phyloP scores from a whole-genome alignment of 306 rosid genomes.

The Styphnolobium japonicum region DNA sequence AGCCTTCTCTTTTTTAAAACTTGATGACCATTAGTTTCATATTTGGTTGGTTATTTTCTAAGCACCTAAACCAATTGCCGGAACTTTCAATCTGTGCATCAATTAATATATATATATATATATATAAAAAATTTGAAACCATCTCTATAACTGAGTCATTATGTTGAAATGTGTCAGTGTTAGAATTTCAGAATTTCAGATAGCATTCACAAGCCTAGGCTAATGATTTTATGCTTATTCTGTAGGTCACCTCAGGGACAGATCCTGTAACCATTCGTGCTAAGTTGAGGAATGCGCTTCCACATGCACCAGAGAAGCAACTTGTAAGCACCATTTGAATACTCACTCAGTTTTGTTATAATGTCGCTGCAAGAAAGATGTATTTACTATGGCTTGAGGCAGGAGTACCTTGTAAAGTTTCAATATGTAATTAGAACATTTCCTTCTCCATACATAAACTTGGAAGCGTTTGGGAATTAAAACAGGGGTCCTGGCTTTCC shows the following conservation, averaged over 20 bases:
- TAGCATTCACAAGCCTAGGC: neutral
- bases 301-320: slow-evolving; percentile 88
- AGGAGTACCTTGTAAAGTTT: slow-evolving; percentile 2
- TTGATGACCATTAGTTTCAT: neutral
- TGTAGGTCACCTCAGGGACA: slow-evolving; percentile 80
- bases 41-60: neutral
- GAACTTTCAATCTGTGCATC: slow-evolving; percentile 5
- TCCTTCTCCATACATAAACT: neutral
- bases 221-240: slow-evolving; percentile 11
- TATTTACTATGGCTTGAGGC: neutral
- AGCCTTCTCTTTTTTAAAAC: neutral
- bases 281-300: slow-evolving; percentile 71
- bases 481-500: neutral
- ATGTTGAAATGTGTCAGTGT: neutral
- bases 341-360: neutral
- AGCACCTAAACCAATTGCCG: neutral
- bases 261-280: slow-evolving; percentile 84
- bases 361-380: neutral
- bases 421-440: neutral
- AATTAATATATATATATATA: neutral
- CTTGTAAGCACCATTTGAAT: slow-evolving; percentile 55
- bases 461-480: neutral
- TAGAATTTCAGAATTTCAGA: slow-evolving; percentile 3
- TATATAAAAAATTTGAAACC: neutral
- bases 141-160: neutral